phyloP scores from a whole-genome alignment of 192 early-diverging fungal species.

The Coemansia erecta region DNA sequence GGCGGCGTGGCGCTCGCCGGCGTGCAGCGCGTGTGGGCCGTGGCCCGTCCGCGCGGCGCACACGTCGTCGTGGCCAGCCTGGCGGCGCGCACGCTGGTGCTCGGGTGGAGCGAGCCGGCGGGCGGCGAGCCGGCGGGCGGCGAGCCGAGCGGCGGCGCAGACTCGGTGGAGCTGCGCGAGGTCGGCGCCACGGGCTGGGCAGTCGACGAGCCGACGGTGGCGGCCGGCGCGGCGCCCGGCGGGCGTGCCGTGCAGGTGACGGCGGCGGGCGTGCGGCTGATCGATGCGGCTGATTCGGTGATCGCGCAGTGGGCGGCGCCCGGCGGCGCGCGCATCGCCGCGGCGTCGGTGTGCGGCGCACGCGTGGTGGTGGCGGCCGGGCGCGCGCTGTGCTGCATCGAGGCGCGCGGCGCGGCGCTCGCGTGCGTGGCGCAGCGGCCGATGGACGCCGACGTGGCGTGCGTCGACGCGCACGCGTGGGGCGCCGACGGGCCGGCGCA shows the following conservation, averaged over 20 bases:
- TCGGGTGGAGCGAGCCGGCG: slow-evolving; percentile 49
- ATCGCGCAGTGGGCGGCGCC: slow-evolving; percentile 54
- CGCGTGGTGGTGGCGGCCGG: slow-evolving; percentile 61
- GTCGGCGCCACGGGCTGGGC: slow-evolving; percentile 34
- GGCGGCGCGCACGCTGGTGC: slow-evolving; percentile 11
- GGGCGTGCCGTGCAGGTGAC: slow-evolving; percentile 60
- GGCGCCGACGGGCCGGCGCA: slow-evolving; percentile 30
- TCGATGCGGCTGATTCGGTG: slow-evolving; percentile 52
- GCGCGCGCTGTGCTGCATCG: slow-evolving; percentile 60
- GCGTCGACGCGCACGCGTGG: slow-evolving; percentile 64
- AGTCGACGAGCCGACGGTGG: slow-evolving; percentile 28
- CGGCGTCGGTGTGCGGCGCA: slow-evolving; percentile 56
- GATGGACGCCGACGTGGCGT: slow-evolving; percentile 70
- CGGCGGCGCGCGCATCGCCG: slow-evolving; percentile 34
- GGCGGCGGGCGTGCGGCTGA: slow-evolving; percentile 23
- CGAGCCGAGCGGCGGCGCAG: slow-evolving; percentile 40
- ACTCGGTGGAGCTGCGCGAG: slow-evolving; percentile 54
- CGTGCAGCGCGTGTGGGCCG: slow-evolving; percentile 72
- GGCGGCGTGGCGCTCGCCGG: slow-evolving; percentile 61
- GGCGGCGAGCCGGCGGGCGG: too few relatives aligned
- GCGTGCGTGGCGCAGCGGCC: slow-evolving; percentile 34
- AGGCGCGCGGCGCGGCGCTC: slow-evolving; percentile 43
- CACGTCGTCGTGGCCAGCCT: not conserved
- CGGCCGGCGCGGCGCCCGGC: slow-evolving; percentile 11
- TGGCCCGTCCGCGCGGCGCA: too few relatives aligned